Base-by-base conservation (phyloP, 192 early-diverging fungal species). In the Anaeromyces robustus region DNA sequence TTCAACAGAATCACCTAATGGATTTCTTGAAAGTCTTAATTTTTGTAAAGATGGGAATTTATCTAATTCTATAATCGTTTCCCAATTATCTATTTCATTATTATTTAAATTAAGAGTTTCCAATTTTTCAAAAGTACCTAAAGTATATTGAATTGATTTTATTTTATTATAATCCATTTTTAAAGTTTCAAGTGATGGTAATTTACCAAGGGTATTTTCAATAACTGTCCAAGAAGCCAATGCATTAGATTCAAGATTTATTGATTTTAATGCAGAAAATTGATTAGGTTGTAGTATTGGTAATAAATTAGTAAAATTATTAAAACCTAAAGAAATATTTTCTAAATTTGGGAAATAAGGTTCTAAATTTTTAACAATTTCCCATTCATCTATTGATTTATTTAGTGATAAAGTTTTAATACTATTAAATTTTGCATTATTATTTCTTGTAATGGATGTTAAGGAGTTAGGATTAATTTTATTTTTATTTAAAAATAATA, bases 261-360 rank as follows among this genome's bases (percentile, higher is more conserved):
- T 79, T 30, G 84, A 26, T 32, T 77, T 52, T 29, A 87, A 79
- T 29, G 78, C 18, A 12, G 77, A 78, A 52, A 88, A 84, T n/a
- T 30, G 22, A 7, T 52, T 52, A 16, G 19, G 19, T 52, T 52
- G 43, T 22, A 52, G 43, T 18, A 6, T 4, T 22, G 43, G 43
- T 2, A 22, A 52, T 52, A 86, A 77, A 2, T 43, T 39, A 18
- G 22, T 28, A 1, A 87, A 32, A 9, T 83, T 77, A 77, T 89
- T 89, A 78, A 85, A 85, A n/a, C 85, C 86, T n/a, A 87, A 77
- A 79, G 85, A 84, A 29, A 89, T 80, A 29, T 83, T 82, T 31
- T 83, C 81, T 28, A 89, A 80, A n/a, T 26, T 30, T 28, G 86
- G 84, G 22, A 85, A 79, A 18, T 77, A 80, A 28, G 37, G 30